A percentile compares a stretch with the other conserved stretches of the same genome.
phyloP scores from a whole-genome alignment of 441 rosid species.

The Raphanus hybrid region DNA sequence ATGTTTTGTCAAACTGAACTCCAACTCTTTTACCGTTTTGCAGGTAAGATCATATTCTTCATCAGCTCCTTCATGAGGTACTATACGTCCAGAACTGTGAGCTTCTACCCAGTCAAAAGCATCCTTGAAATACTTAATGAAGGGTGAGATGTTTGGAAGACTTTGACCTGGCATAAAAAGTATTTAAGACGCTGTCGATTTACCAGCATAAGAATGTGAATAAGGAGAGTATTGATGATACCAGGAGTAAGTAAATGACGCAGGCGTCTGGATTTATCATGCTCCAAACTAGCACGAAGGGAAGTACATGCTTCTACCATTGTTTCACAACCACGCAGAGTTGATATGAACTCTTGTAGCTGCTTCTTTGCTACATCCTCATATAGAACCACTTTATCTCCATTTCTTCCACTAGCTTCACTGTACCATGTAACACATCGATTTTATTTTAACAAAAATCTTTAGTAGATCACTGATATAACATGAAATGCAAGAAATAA shows the following conservation, averaged over 20 bases:
- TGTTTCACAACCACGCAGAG: constrained; percentile 87
- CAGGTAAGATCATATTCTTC: constrained; percentile 80
- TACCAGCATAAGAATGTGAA: constrained; percentile 19
- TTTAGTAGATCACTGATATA: constrained; percentile 15
- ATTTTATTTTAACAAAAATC: not conserved
- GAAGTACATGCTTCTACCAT: constrained; percentile 83
- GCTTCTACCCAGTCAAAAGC: constrained; percentile 99
- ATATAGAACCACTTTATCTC: constrained; percentile 81
- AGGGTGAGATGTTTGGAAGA: constrained; percentile 64
- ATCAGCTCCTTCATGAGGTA: constrained; percentile 92
- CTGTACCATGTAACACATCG: constrained; percentile 47
- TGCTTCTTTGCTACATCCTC: constrained; percentile 94
- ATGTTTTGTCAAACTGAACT: constrained; percentile 68
- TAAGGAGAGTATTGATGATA: constrained; percentile 44
- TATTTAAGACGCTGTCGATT: constrained; percentile 27
- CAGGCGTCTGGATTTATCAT: constrained; percentile 67
- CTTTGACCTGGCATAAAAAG: constrained; percentile 66
- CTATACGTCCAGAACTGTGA: constrained; percentile 79
- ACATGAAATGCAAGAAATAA: constrained; percentile 21
- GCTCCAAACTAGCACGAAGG: constrained; percentile 69
- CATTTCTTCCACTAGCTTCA: constrained; percentile 94
- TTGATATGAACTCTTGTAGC: constrained; percentile 88
- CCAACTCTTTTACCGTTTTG: constrained; percentile 59
- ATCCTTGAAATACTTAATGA: constrained; percentile 80
- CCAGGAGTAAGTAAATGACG: constrained; percentile 80